A percentile compares a stretch with the other conserved stretches of the same genome.
These are phyloP conservation scores for Tricholoma hemisulphureum DNA, from an alignment of 768 basidiomycete species.

Conservation along the genomic window DNA sequence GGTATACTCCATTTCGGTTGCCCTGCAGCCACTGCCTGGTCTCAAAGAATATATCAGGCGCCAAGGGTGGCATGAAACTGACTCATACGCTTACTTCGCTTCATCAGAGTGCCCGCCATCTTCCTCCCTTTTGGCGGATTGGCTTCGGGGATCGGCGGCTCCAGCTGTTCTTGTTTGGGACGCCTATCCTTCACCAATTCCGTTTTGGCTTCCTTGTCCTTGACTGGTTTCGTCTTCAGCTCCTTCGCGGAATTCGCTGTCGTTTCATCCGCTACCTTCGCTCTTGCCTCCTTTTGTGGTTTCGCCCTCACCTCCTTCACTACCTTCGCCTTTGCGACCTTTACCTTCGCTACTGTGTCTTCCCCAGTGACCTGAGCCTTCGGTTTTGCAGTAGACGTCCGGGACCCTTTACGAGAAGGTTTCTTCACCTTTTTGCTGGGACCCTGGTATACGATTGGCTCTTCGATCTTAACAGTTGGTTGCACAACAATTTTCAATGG, in stretches of 20 bases:
- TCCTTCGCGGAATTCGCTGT: neutral
- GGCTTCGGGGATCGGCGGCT: neutral
- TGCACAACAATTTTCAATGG: neutral
- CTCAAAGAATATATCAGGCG: neutral
- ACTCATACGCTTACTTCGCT: constrained; percentile 2
- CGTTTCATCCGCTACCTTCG: neutral
- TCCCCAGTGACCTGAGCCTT: neutral
- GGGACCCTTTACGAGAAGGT: neutral
- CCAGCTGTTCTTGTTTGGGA: neutral
- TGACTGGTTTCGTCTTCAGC: neutral
- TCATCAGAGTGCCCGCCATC: neutral
- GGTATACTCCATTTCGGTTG: constrained; percentile 16
- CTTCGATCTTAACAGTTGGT: neutral
- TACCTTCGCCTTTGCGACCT: neutral
- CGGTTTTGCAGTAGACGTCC: neutral
- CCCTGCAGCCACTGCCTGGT: constrained; percentile 3
- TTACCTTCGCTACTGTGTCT: neutral
- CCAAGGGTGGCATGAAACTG: neutral
- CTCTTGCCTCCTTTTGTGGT: neutral
- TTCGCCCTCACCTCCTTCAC: neutral
- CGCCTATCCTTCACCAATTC: neutral
- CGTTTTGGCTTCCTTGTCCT: neutral
- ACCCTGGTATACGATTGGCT: neutral
- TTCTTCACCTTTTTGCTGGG: neutral
- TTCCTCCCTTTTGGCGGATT: neutral